Percentiles rank a stretch among this genome's conserved stretches.
These are phyloP conservation scores for Knufia petricola DNA, from an alignment of 2,329 filamentous ascomycete genomes.

Conservation along the genomic window DNA sequence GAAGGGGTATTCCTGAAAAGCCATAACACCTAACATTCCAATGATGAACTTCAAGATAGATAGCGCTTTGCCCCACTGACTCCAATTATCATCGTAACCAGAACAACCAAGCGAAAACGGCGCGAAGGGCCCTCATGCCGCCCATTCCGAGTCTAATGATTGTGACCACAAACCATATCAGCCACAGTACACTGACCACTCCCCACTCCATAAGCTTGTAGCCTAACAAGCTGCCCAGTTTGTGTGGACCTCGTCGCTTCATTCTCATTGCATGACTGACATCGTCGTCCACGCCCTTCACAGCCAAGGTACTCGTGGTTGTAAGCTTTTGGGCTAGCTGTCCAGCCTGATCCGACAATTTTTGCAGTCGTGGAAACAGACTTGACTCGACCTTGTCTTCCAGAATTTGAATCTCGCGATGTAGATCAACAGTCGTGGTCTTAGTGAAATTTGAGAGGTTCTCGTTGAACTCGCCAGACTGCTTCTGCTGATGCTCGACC, in stretches of 20 bases:
- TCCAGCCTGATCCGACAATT: slow-evolving; percentile 68
- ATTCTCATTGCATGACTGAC: slow-evolving; percentile 62
- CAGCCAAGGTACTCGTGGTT: slow-evolving; percentile 64
- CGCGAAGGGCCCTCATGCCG: slow-evolving; percentile 49
- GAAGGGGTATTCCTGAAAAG: too few relatives aligned
- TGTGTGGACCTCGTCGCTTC: slow-evolving; percentile 55
- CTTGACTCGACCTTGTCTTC: slow-evolving; percentile 39
- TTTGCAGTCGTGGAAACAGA: slow-evolving; percentile 52
- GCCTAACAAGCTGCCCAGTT: slow-evolving; percentile 64
- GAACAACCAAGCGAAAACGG: slow-evolving; percentile 66
- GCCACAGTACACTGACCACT: slow-evolving; percentile 85
- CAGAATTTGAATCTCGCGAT: slow-evolving; percentile 34
- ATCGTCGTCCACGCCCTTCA: slow-evolving; percentile 70
- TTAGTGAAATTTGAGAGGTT: slow-evolving; percentile 34
- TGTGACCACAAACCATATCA: slow-evolving; percentile 82
- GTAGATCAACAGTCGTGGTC: slow-evolving; percentile 37
- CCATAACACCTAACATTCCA: too few relatives aligned
- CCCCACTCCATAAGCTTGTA: slow-evolving; percentile 83
- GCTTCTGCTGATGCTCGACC: slow-evolving; percentile 34
- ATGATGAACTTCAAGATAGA: too few relatives aligned
- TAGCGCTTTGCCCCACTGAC: too few relatives aligned
- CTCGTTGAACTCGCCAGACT: slow-evolving; percentile 36
- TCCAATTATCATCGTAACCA: slow-evolving; percentile 57
- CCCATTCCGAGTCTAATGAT: slow-evolving; percentile 58
- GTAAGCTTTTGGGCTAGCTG: slow-evolving; percentile 66